Evolutionary conservation across 257 asterid species (phyloP).

Genomic region (Lycium barbarum): DNA sequence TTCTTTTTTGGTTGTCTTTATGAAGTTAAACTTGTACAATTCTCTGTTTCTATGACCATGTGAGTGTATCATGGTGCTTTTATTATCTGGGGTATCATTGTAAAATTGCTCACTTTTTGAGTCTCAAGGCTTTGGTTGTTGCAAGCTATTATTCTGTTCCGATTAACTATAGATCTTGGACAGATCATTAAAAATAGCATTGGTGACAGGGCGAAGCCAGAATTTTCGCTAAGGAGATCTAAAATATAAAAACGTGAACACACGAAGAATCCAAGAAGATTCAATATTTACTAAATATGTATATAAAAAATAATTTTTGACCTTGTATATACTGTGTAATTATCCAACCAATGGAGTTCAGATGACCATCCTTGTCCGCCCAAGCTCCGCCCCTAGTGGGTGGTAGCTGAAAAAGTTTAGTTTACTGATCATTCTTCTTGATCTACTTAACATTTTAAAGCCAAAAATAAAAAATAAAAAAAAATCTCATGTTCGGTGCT

Average conservation of each 20-base stretch:
- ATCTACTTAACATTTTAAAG: not conserved
- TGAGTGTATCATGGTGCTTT: constrained; percentile 15
- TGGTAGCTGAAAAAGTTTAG: not conserved
- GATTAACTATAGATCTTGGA: not conserved
- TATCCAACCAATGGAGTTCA: no score
- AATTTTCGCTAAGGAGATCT: no score
- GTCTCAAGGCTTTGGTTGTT: not conserved
- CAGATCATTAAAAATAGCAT: not conserved
- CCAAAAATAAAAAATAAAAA: no score
- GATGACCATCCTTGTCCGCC: no score
- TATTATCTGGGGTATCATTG: not conserved
- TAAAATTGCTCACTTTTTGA: not conserved
- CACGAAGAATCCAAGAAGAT: no score
- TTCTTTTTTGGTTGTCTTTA: not conserved
- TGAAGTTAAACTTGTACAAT: not conserved
- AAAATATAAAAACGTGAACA: no score
- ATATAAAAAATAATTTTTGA: no score
- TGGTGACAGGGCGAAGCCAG: not conserved
- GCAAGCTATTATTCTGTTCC: not conserved
- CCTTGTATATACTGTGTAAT: no score
- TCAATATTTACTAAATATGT: no score
- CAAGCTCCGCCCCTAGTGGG: no score
- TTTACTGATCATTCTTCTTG: not conserved
- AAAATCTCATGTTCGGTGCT: not conserved
- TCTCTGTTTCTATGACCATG: no score